A percentile compares a stretch with the other conserved stretches of the same genome.
These are phyloP conservation scores for Sclerotinia glacialis DNA, from an alignment of 2,329 filamentous ascomycete genomes.

Conservation along the genomic window DNA sequence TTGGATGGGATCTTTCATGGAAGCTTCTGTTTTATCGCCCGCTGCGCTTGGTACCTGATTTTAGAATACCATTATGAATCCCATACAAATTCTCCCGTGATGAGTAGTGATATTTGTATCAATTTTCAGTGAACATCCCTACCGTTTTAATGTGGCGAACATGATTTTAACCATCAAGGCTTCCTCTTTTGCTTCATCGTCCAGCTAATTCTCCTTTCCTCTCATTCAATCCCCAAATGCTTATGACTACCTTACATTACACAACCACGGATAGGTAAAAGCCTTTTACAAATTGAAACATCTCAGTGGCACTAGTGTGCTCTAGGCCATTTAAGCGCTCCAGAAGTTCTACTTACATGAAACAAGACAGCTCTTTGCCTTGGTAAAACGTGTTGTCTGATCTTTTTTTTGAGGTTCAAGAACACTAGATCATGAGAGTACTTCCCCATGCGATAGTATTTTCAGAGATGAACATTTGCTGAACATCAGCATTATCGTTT, in stretches of 20 bases:
- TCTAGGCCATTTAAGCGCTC: slow-evolving; percentile 9
- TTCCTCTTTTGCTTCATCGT: not conserved
- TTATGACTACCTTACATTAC: not conserved
- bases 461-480: slow-evolving; percentile 2
- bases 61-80: not conserved
- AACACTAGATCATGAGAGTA: slow-evolving; percentile 17
- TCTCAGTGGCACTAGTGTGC: not conserved
- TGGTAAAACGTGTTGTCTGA: slow-evolving; percentile 2
- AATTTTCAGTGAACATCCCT: not conserved
- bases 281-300: slow-evolving; percentile 16
- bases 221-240: not conserved
- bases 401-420: slow-evolving; percentile 2
- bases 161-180: not conserved
- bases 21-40: not conserved
- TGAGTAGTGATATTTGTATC: not conserved
- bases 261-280: not conserved
- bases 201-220: not conserved
- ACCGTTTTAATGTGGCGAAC: not conserved
- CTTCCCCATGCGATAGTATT: slow-evolving; percentile 17
- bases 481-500: slow-evolving; percentile 9
- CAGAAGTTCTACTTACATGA: slow-evolving; percentile 2
- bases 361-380: slow-evolving; percentile 13
- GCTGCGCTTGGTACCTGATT: slow-evolving; percentile 6
- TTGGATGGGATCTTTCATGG: not conserved
- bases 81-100: not conserved